A percentile compares a stretch with the other conserved stretches of the same genome.
Evolutionary conservation across 306 rosid species (phyloP).

Genomic region (Albizia julibrissin): DNA sequence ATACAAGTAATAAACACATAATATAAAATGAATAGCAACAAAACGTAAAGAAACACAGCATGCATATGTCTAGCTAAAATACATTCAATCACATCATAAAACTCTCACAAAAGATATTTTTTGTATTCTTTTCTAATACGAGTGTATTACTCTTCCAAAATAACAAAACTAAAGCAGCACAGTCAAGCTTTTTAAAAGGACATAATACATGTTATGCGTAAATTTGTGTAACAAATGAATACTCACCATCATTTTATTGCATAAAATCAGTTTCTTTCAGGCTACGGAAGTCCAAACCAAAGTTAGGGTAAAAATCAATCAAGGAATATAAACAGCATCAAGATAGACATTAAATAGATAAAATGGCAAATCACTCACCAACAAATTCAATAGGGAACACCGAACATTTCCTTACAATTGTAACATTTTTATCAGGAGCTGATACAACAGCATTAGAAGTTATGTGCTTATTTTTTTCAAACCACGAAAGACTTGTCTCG

Average conservation of each 20-base stretch:
- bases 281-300: not conserved
- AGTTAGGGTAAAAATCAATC: not conserved
- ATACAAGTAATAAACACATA: not conserved
- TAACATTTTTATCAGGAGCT: slow-evolving; percentile 82
- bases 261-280: not conserved
- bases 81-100: not conserved
- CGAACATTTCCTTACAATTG: too few relatives aligned
- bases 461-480: slow-evolving; percentile 78
- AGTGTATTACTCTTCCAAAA: not conserved
- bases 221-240: not conserved
- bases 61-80: not conserved
- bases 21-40: slow-evolving; percentile 1
- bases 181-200: not conserved
- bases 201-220: not conserved
- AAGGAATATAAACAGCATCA: not conserved
- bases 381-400: slow-evolving; percentile 97
- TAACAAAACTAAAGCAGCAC: not conserved
- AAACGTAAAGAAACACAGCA: not conserved
- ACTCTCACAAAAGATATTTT: not conserved
- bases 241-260: not conserved
- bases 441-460: slow-evolving; percentile 79
- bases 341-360: not conserved
- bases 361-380: slow-evolving; percentile 52
- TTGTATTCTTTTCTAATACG: not conserved
- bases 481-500: slow-evolving; percentile 96